Percentiles rank a stretch among this genome's conserved stretches.
These are phyloP conservation scores for Tolypocladium inflatum DNA, from an alignment of 2,329 filamentous ascomycete genomes.

Conservation along the genomic window DNA sequence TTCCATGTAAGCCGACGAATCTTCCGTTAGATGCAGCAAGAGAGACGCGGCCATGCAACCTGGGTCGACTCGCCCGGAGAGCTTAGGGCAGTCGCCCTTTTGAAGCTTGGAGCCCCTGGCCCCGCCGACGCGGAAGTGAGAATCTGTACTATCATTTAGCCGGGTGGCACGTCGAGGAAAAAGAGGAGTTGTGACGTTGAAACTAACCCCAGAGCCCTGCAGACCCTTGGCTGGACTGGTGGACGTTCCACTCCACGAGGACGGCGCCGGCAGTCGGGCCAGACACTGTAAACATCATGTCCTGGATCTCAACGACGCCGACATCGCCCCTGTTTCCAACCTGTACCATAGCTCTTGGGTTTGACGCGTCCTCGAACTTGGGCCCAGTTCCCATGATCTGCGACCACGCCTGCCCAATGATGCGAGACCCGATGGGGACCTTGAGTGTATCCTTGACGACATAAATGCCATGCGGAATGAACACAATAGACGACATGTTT, in stretches of 20 bases:
- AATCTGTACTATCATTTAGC: constrained; percentile 14
- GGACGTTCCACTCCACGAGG: constrained; percentile 57
- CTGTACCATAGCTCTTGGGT: constrained; percentile 46
- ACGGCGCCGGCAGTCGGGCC: constrained; percentile 51
- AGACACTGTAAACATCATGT: constrained; percentile 51
- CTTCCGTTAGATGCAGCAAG: constrained; percentile 33
- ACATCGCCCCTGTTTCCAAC: constrained; percentile 46
- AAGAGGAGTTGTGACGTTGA: too few relatives aligned
- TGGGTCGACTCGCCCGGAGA: constrained; percentile 19
- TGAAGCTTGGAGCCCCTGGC: constrained; percentile 10
- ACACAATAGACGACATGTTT: constrained; percentile 1
- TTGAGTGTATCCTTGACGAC: constrained; percentile 33
- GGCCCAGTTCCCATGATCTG: constrained; percentile 39
- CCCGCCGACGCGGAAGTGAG: constrained; percentile 37
- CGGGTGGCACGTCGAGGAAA: too few relatives aligned
- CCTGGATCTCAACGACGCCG: constrained; percentile 52
- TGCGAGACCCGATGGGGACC: constrained; percentile 31
- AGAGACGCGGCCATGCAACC: constrained; percentile 52
- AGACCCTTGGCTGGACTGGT: constrained; percentile 22
- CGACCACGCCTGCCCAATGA: constrained; percentile 37
- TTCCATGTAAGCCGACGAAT: constrained; percentile 37
- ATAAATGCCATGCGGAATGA: constrained; percentile 23
- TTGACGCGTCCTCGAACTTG: constrained; percentile 37
- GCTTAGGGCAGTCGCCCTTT: constrained; percentile 11
- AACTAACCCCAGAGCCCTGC: constrained; percentile 37